Conservation (phyloP, 2,329 filamentous ascomycete genomes). For the Tolypocladium guangdongense region DNA sequence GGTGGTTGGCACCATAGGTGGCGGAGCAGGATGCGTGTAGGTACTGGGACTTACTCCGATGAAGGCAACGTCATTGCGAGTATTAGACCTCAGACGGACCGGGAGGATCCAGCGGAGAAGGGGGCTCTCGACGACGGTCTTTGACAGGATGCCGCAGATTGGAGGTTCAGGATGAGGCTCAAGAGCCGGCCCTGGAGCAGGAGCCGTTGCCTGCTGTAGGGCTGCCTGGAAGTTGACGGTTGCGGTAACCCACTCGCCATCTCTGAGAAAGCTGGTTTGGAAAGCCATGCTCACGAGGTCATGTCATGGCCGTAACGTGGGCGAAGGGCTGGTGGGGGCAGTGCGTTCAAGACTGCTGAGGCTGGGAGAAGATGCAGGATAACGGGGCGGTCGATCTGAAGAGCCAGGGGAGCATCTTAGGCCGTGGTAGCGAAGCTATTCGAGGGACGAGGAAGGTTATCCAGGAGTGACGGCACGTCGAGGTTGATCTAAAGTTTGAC, state of each 20-base stretch:
- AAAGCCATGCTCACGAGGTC: slow-evolving; percentile 28
- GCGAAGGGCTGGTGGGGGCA: neutral
- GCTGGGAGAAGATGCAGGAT: neutral
- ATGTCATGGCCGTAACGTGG: slow-evolving; percentile 8
- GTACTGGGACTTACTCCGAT: slow-evolving; percentile 51
- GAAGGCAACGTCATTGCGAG: slow-evolving; percentile 74
- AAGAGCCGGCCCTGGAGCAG: slow-evolving; percentile 17
- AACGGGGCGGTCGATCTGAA: neutral
- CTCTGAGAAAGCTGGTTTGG: slow-evolving; percentile 41
- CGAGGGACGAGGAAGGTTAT: no score
- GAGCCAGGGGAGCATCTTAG: neutral
- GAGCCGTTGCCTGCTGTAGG: slow-evolving; percentile 23
- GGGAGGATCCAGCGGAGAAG: slow-evolving; percentile 67
- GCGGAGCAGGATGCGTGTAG: neutral
- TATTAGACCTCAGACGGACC: slow-evolving; percentile 59
- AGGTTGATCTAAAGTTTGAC: neutral
- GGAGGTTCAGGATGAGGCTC: slow-evolving; percentile 31
- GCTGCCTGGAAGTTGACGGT: slow-evolving; percentile 33
- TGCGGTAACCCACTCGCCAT: slow-evolving; percentile 47
- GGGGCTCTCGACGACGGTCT: slow-evolving; percentile 67
- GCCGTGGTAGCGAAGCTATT: neutral
- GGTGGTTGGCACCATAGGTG: neutral
- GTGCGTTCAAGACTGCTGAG: neutral
- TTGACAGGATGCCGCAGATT: slow-evolving; percentile 62
- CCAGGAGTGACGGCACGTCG: neutral